Conservation (phyloP, 352 stramenopile genomes). For the Pelagophyceae sp. region DNA sequence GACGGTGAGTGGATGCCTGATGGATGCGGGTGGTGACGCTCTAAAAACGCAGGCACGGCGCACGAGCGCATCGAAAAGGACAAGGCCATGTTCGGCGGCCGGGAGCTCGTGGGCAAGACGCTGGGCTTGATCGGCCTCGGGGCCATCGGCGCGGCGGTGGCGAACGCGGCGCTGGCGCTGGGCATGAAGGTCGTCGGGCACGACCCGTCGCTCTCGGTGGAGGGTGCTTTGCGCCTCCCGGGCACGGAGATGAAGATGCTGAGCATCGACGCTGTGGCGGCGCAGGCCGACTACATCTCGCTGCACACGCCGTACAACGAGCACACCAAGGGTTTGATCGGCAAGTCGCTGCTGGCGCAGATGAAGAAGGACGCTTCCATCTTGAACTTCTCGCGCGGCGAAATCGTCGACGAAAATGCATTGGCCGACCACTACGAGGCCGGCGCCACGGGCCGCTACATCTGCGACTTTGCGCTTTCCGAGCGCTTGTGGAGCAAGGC, state of each 20-base stretch:
- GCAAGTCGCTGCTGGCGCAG: slow-evolving; percentile 45
- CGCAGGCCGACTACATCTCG: slow-evolving; percentile 85
- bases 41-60: no score
- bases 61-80: slow-evolving; percentile 59
- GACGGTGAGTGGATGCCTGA: no score
- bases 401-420: slow-evolving; percentile 80
- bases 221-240: not conserved
- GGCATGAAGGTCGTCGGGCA: slow-evolving; percentile 77
- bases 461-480: slow-evolving; percentile 66
- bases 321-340: slow-evolving; percentile 72
- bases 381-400: slow-evolving; percentile 82
- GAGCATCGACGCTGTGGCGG: not conserved
- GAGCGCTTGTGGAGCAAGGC: slow-evolving; percentile 57
- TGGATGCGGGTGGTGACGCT: no score
- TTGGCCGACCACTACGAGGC: slow-evolving; percentile 62
- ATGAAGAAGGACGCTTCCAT: slow-evolving; percentile 66
- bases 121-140: slow-evolving; percentile 85
- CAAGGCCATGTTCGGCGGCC: slow-evolving; percentile 61
- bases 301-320: slow-evolving; percentile 86
- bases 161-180: slow-evolving; percentile 75
- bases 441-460: slow-evolving; percentile 59
- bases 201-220: not conserved
- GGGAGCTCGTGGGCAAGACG: slow-evolving; percentile 74
- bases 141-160: slow-evolving; percentile 79
- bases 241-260: not conserved